Evolutionary conservation across 83 land plant species (phyloP).

Genomic region (Isoetes engelmannii): DNA sequence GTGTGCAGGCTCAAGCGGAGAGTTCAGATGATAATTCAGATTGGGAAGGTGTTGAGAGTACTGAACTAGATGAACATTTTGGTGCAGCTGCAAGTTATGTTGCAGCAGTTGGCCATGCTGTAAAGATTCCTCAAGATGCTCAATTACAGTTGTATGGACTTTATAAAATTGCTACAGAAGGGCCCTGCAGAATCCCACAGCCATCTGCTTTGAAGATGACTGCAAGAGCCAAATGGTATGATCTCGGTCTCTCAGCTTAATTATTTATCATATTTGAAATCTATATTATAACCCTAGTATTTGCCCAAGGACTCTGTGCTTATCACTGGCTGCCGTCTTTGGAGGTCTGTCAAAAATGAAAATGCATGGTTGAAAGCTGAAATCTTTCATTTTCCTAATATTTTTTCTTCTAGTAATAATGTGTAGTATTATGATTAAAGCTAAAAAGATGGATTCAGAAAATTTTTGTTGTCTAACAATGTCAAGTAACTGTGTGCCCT

Average conservation of each 20-base stretch:
- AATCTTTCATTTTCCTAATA: too few relatives aligned
- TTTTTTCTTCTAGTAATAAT: too few relatives aligned
- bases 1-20: neutral
- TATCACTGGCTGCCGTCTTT: too few relatives aligned
- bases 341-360: neutral
- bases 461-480: too few relatives aligned
- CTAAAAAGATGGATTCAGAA: too few relatives aligned
- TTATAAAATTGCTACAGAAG: constrained; percentile 91
- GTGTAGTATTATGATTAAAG: too few relatives aligned
- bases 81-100: constrained; percentile 74
- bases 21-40: constrained; percentile 35
- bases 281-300: neutral
- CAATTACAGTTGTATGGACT: constrained; percentile 81
- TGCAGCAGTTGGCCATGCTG: constrained; percentile 48
- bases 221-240: constrained; percentile 87
- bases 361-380: neutral
- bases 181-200: constrained; percentile 70
- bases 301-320: too few relatives aligned
- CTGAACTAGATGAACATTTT: constrained; percentile 74
- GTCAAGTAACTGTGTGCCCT: too few relatives aligned
- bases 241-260: neutral
- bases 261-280: neutral
- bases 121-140: constrained; percentile 64
- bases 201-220: constrained; percentile 69
- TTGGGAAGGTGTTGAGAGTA: constrained; percentile 91